Percentiles rank a stretch among this genome's conserved stretches.
These are phyloP conservation scores for Cercospora sp. DNA, from an alignment of 2,329 filamentous ascomycete species.

Conservation along the genomic window DNA sequence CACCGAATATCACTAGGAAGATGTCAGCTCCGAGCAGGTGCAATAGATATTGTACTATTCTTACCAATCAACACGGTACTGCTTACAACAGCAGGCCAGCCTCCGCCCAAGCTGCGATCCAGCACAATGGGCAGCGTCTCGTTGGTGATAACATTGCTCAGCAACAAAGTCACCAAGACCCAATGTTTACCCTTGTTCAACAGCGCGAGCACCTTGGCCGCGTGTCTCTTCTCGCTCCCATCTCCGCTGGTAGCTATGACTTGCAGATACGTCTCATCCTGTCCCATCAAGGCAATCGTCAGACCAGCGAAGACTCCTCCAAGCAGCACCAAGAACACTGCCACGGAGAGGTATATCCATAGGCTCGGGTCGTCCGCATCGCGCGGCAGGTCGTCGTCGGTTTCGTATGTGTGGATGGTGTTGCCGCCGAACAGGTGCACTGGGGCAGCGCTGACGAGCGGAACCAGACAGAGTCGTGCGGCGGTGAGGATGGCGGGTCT, in stretches of 20 bases:
- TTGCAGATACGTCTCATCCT: slow-evolving; percentile 95
- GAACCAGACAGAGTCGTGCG: slow-evolving; percentile 26
- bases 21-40: neutral
- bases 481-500: slow-evolving; percentile 25
- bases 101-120: slow-evolving; percentile 88
- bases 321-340: slow-evolving; percentile 76
- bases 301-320: slow-evolving; percentile 93
- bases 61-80: slow-evolving; percentile 91
- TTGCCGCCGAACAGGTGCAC: slow-evolving; percentile 13
- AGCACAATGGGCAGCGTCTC: slow-evolving; percentile 94
- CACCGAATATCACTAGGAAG: slow-evolving; percentile 85
- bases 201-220: slow-evolving; percentile 74
- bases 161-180: slow-evolving; percentile 89
- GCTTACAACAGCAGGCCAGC: slow-evolving; percentile 89
- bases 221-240: slow-evolving; percentile 83
- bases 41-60: slow-evolving; percentile 29
- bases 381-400: slow-evolving; percentile 32
- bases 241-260: slow-evolving; percentile 85
- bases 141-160: slow-evolving; percentile 97
- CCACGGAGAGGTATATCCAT: slow-evolving; percentile 79
- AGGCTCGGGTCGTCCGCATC: slow-evolving; percentile 58
- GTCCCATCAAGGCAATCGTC: slow-evolving; percentile 80
- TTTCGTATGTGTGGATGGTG: slow-evolving; percentile 15
- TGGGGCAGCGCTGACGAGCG: slow-evolving; percentile 26
- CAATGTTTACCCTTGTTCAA: slow-evolving; percentile 92